These are phyloP conservation scores for Chromera velia DNA, from an alignment of 73 alveolate species.

Conservation along the genomic window DNA sequence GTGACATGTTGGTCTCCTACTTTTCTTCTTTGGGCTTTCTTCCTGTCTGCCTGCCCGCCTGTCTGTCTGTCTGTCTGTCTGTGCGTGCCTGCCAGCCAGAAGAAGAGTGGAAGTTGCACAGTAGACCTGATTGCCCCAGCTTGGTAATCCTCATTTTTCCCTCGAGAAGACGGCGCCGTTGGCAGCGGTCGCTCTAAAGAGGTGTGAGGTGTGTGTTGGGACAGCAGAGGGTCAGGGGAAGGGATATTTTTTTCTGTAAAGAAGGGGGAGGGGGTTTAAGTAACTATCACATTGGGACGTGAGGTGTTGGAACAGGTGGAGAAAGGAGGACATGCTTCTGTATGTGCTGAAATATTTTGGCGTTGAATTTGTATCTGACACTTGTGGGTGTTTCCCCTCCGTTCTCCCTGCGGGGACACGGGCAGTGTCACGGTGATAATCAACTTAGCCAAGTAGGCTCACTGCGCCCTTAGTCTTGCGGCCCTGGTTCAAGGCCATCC, in stretches of 20 bases:
- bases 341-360: conserved; percentile 15
- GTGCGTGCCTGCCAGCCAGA: too few species aligned
- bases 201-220: neutral
- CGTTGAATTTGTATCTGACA: conserved; percentile 28
- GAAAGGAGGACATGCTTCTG: neutral
- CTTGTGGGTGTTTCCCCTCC: conserved; percentile 41
- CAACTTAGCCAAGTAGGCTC: conserved; percentile 40
- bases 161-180: conserved; percentile 9
- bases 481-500: conserved; percentile 18
- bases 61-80: too few species aligned
- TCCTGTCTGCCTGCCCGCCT: too few species aligned
- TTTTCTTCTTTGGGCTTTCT: too few species aligned
- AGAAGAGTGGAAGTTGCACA: too few species aligned
- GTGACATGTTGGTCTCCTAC: too few species aligned
- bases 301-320: neutral
- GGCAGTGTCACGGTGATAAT: conserved; percentile 19
- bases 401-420: conserved; percentile 19
- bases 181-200: neutral
- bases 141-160: conserved; percentile 42
- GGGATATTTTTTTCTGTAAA: neutral
- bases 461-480: conserved; percentile 15
- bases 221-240: neutral
- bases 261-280: neutral
- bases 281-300: neutral
- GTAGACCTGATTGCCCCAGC: conserved; percentile 30